phyloP scores from a whole-genome alignment of 2,329 filamentous ascomycete genomes.

The Diaporthe velutina region DNA sequence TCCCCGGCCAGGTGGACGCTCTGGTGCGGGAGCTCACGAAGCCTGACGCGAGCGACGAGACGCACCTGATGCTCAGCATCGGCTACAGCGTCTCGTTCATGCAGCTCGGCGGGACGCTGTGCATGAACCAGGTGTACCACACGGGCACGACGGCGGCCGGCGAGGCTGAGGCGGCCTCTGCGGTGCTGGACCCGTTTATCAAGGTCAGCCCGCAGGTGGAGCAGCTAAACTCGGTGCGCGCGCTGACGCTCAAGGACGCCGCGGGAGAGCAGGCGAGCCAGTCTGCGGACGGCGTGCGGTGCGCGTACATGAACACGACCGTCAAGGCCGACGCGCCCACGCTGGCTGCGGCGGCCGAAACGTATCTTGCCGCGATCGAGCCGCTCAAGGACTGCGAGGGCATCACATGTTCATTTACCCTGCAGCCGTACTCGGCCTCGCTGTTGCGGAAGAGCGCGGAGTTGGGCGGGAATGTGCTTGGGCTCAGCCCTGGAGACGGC shows the following conservation, averaged over 20 bases:
- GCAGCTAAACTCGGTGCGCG: slow-evolving; percentile 12
- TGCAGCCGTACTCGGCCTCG: slow-evolving; percentile 42
- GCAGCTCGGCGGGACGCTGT: slow-evolving; percentile 37
- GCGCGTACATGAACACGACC: slow-evolving; percentile 30
- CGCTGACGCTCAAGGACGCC: not conserved
- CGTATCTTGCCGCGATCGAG: slow-evolving; percentile 35
- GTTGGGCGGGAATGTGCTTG: slow-evolving; percentile 42
- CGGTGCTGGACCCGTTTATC: slow-evolving; percentile 36
- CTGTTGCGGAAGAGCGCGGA: slow-evolving; percentile 36
- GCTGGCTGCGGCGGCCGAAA: not conserved
- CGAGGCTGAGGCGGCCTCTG: not conserved
- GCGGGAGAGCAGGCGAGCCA: slow-evolving; percentile 21
- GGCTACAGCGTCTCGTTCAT: slow-evolving; percentile 37
- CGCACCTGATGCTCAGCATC: slow-evolving; percentile 44
- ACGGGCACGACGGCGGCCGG: not conserved
- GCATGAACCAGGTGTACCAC: slow-evolving; percentile 40
- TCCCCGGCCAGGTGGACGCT: slow-evolving; percentile 43
- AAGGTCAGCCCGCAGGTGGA: slow-evolving; percentile 36
- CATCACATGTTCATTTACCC: slow-evolving; percentile 40
- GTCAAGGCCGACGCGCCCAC: slow-evolving; percentile 30
- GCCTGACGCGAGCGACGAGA: slow-evolving; percentile 39
- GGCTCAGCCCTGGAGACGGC: slow-evolving; percentile 39
- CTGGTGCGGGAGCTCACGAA: slow-evolving; percentile 41
- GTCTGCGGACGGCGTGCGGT: slow-evolving; percentile 10
- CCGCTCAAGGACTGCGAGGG: slow-evolving; percentile 40